These are phyloP conservation scores for Cardamine resedifolia DNA, from an alignment of 345 rosid species.

Conservation along the genomic window DNA sequence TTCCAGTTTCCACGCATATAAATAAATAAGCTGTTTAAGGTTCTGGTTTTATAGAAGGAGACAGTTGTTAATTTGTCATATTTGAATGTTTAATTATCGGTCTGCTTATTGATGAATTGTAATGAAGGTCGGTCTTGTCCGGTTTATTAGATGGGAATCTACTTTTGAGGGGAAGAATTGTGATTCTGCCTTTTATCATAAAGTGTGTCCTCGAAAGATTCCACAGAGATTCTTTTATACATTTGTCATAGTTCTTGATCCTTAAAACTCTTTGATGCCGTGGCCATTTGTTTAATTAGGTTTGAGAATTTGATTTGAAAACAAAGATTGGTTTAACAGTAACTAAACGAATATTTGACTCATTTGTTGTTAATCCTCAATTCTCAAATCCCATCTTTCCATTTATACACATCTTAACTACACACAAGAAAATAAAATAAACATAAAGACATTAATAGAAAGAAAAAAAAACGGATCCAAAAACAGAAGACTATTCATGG, in stretches of 20 bases:
- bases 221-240: slow-evolving; percentile 3
- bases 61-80: neutral
- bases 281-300: neutral
- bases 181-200: slow-evolving; percentile 15
- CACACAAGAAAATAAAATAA: slow-evolving; percentile 22
- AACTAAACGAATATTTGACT: neutral
- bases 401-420: slow-evolving; percentile 29
- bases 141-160: slow-evolving; percentile 20
- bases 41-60: neutral
- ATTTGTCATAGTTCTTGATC: slow-evolving; percentile 14
- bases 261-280: neutral
- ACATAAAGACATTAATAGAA: neutral
- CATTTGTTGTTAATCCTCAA: slow-evolving; percentile 16
- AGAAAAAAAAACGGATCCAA: neutral
- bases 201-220: neutral
- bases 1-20: slow-evolving; percentile 34
- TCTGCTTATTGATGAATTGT: no score
- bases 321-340: neutral
- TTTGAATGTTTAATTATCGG: neutral
- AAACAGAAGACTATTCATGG: neutral
- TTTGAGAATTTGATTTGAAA: neutral
- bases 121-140: no score
- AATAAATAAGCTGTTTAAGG: neutral
- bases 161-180: neutral
- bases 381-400: slow-evolving; percentile 9